Evolutionary conservation across 2,329 filamentous ascomycete genomes (phyloP), one percentile per base, ranked within the genome.

Genomic region (Lasiodiplodia theobromae): DNA sequence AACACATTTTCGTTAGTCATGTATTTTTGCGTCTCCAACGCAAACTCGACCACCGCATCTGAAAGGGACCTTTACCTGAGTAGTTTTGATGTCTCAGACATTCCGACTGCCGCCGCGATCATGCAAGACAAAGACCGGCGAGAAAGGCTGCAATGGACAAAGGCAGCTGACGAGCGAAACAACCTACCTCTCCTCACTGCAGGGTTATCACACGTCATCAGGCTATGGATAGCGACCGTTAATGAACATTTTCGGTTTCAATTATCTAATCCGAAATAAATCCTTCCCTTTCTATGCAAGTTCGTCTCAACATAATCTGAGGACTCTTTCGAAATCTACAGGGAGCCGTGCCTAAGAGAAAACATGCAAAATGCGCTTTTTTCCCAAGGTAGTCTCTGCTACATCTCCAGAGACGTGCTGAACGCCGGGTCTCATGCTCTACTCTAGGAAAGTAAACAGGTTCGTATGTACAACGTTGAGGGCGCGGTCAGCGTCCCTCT

Each of bases 401-500:
- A 28, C 31, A 14, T 52, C 31, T 52, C n/a, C 51, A 28, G 21
- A 51, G 37, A 37, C 37, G 38, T 37, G 25, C 37, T 49, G 31
- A 64, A 64, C 60, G 60, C 60, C 60, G 31, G 18, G 12, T 64
- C 60, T 21, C 47, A 64, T 64, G 60, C 60, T 69, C 68, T 69
- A 93, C 71, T 97, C 94, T 76, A 97, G 85, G 81, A 97, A 98
- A 1, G 94, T 97, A 78, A 99, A 98, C 68, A 99, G 88, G 82
- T 94, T 95, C 23, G 96, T 98, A 79, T 99, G 96, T 72, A 99
- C 86, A 75, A 98, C 93, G 78, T 96, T 98, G 86, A 99, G 91
- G 38, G 96, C 96, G 73, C 96, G 89, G 73, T 94, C 93, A 25
- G 96, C 94, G 77, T 98, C 94, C 72, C 90, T 86, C 73, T 93